Conservation (phyloP, 768 basidiomycete genomes). For the Austroboletus eburneus region DNA sequence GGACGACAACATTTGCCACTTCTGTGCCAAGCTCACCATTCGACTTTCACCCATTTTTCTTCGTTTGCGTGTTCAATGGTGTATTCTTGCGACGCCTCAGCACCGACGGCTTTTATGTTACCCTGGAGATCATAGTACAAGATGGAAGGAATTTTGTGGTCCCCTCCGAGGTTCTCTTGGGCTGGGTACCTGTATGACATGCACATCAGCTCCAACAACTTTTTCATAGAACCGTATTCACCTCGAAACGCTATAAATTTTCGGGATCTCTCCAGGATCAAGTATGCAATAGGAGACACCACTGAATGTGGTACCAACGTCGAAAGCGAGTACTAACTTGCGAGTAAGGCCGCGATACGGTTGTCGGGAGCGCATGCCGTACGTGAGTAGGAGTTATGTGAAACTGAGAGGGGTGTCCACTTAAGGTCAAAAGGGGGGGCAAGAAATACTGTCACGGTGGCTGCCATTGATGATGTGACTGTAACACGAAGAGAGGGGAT, state of each 20-base stretch:
- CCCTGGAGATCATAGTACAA: constrained; percentile 45
- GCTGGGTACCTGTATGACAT: constrained; percentile 38
- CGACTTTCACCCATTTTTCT: constrained; percentile 33
- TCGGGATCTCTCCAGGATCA: constrained; percentile 32
- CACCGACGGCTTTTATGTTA: constrained; percentile 38
- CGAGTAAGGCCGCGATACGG: constrained; percentile 36
- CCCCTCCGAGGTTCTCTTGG: constrained; percentile 42
- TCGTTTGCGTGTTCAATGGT: constrained; percentile 37
- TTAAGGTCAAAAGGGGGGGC: no score
- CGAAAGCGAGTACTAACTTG: constrained; percentile 42
- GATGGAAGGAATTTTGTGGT: constrained; percentile 47
- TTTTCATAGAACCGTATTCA: constrained; percentile 1
- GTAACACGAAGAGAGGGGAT: no score
- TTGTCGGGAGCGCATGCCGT: constrained; percentile 25
- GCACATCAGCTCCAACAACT: not conserved
- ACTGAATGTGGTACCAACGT: constrained; percentile 43
- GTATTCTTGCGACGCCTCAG: constrained; percentile 36
- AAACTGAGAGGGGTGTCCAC: no score
- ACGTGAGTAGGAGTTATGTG: not conserved
- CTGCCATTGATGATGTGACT: no score
- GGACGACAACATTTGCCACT: not conserved
- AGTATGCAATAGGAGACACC: constrained; percentile 37
- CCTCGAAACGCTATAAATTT: constrained; percentile 27
- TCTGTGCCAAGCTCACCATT: constrained; percentile 30
- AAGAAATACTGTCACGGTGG: no score